Evolutionary conservation across 108 stramenopile species (phyloP).

Genomic region (Asterionellopsis glacialis): DNA sequence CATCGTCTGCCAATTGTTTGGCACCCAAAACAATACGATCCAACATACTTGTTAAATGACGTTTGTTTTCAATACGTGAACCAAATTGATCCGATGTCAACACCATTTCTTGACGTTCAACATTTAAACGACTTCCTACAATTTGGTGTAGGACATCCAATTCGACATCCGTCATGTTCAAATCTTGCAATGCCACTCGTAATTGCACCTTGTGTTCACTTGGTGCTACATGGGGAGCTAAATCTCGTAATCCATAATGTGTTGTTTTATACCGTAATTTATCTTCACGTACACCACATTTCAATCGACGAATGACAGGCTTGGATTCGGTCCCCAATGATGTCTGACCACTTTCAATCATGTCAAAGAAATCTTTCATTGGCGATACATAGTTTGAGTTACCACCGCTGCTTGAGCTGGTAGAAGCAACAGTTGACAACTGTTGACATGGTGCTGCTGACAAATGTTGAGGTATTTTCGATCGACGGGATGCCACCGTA

Average conservation of each 20-base stretch:
- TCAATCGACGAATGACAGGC: constrained; percentile 28
- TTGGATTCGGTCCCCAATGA: constrained; percentile 43
- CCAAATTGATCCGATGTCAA: constrained; percentile 75
- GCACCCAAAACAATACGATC: constrained; percentile 64
- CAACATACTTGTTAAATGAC: constrained; percentile 79
- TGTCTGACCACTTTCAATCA: constrained; percentile 51
- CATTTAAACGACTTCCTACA: constrained; percentile 63
- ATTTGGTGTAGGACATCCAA: constrained; percentile 59
- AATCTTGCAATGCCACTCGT: constrained; percentile 40
- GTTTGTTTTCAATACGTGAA: constrained; percentile 85
- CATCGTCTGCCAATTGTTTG: constrained; percentile 42
- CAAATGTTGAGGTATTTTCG: too few relatives aligned
- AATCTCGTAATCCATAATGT: constrained; percentile 58
- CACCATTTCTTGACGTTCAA: constrained; percentile 49
- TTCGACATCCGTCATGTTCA: constrained; percentile 61
- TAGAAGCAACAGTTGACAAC: too few relatives aligned
- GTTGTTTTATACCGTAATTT: constrained; percentile 59
- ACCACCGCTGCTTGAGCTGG: background rate
- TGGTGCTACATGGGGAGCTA: constrained; percentile 66
- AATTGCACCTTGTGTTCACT: constrained; percentile 72
- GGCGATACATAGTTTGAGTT: constrained; percentile 46
- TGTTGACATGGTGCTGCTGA: too few relatives aligned
- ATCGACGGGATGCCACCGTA: too few relatives aligned
- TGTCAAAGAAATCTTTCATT: constrained; percentile 59
- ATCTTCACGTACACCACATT: constrained; percentile 77